Evolutionary conservation across 2,329 filamentous ascomycete species (phyloP), one percentile per base, ranked within the genome.

Genomic region (Plenodomus tracheiphilus): DNA sequence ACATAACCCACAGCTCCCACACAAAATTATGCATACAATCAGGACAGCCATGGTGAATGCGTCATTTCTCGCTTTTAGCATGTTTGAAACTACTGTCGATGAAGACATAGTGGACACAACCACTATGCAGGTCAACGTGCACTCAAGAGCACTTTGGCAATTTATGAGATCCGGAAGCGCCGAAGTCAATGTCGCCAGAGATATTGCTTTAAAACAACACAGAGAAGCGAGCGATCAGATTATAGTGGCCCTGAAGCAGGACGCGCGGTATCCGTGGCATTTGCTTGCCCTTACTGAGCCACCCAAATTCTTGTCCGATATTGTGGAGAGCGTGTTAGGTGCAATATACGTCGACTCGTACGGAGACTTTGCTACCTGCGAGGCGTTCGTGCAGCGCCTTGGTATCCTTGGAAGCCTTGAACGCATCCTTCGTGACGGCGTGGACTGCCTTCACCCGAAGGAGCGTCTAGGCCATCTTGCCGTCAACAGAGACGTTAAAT

Each of bases 311-410:
- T 44, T 65, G n/a, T 64, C 60, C 11, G 60, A 65, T 68, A 74
- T 97, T 7, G 78, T 97, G 9, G 93, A 97, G 74, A 83, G 84
- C 25, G 68, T 95, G 0, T 71, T 97, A 0, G 93, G 89, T 0
- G 92, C 91, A 0, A 79, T 97, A 0, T 97, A 88, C 77, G 77
- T 96, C 17, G 94, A 97, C 68, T 88, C 56, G 4, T 51, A 43
- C 7, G 60, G 59, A 17, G 54, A 50, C 40, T 50, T 62, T 9
- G 18, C 45, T 8, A 46, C 67, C 0, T 95, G 90, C 61, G 75
- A 80, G 41, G 63, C 44, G 0, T 78, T 97, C 32, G 68, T 90
- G 0, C 78, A 82, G 38, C 74, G 76, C 0, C 74, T 91, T 3
- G 90, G 90, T 0, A 76, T 97, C 4, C 56, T 91, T 34, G 66